Conservation (phyloP, 78 protist genomes). For the Dictyostelium intermedium region DNA sequence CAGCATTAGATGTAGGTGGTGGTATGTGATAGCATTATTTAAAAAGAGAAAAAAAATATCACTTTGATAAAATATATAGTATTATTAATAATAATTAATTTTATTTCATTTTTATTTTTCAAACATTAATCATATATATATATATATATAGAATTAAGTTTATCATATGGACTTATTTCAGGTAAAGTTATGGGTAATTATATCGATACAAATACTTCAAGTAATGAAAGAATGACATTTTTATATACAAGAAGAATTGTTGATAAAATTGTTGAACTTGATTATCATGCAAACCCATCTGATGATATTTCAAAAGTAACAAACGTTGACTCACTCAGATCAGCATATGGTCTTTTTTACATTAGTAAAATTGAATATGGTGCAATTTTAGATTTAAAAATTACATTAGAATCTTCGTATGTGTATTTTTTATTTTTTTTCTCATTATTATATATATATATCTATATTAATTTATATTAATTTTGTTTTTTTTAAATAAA, state of each 20-base stretch:
- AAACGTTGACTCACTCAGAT: not conserved
- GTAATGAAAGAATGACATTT: not conserved
- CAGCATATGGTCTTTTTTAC: not conserved
- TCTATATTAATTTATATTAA: too few relatives aligned
- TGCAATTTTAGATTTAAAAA: not conserved
- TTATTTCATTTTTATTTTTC: not conserved
- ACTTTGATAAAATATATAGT: too few relatives aligned
- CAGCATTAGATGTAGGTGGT: not conserved
- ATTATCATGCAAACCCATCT: not conserved
- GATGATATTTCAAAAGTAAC: not conserved
- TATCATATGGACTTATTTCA: slow-evolving; percentile 15
- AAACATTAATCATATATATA: too few relatives aligned
- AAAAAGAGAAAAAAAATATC: too few relatives aligned
- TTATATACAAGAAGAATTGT: not conserved
- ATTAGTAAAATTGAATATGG: slow-evolving; percentile 18
- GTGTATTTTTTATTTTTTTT: not conserved
- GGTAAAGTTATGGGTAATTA: not conserved
- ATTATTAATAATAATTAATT: too few relatives aligned
- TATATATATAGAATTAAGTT: slow-evolving; percentile 9
- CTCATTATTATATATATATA: too few relatives aligned
- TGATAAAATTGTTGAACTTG: not conserved
- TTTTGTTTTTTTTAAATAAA: too few relatives aligned
- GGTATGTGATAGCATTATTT: not conserved
- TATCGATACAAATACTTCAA: not conserved
- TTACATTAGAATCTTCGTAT: slow-evolving; percentile 22